A percentile compares a stretch with the other conserved stretches of the same genome.
These are phyloP conservation scores for Schizosaccharomyces versatilis DNA, from an alignment of 1,139 yeast species.

Conservation along the genomic window DNA sequence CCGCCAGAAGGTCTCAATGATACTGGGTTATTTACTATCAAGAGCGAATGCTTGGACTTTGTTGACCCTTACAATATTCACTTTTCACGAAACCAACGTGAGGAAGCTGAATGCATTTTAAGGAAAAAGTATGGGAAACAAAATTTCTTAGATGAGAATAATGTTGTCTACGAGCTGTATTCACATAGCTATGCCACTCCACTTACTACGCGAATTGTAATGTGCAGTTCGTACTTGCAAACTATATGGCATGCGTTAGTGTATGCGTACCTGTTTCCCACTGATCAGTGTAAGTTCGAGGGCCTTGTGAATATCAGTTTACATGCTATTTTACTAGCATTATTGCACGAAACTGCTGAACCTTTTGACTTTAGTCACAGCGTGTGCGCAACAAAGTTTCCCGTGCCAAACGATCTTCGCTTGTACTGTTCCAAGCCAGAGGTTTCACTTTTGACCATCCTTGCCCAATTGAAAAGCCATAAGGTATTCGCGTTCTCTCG, in stretches of 20 bases:
- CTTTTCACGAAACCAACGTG: constrained; percentile 54
- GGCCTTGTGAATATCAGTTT: neutral
- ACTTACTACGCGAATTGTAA: neutral
- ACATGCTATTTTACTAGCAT: neutral
- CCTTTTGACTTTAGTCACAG: neutral
- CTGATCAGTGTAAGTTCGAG: neutral
- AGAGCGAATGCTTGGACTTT: constrained; percentile 30
- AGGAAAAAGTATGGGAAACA: neutral
- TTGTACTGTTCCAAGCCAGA: neutral
- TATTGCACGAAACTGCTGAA: neutral
- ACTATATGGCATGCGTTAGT: neutral
- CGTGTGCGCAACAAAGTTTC: neutral
- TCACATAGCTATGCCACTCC: neutral
- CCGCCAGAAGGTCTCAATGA: constrained; percentile 47
- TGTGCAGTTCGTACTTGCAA: neutral
- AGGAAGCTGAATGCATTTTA: constrained; percentile 34
- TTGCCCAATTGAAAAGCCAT: neutral
- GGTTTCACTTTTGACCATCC: neutral
- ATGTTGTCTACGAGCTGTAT: neutral
- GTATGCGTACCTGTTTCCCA: neutral
- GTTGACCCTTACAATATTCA: constrained; percentile 72
- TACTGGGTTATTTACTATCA: constrained; percentile 46
- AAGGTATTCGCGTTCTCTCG: neutral
- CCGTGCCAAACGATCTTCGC: neutral
- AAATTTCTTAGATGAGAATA: neutral